Base-by-base conservation (phyloP, 495 filamentous ascomycete genomes). In the Terfezia boudieri region DNA sequence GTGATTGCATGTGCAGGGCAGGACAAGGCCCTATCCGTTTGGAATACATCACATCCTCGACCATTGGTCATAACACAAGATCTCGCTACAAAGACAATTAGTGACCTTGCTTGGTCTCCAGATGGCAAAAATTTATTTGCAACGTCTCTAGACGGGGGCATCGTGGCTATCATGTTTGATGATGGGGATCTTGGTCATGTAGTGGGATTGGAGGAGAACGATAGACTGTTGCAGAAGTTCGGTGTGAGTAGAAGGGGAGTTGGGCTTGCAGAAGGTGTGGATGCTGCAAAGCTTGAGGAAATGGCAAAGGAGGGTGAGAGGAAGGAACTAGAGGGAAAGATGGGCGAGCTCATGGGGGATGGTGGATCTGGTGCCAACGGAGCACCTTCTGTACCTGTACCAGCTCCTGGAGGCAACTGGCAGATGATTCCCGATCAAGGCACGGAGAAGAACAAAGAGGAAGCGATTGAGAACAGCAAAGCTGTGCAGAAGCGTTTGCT, bases 261-360 rank as follows among this genome's bases (percentile, higher is more conserved):
- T 60, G 92, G 87, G 4, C 81, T 94, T 38, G 76, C 89, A 16
- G 90, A 99, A 65, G 87, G 88, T 41, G 80, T 88, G 0, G 84
- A 93, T 58, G 84, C 83, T 2, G 69, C 95, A 50, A 72, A 82
- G 11, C 71, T 99, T 0, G 90, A 99, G 64, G 88, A 94, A 60
- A 81, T 80, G 60, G 94, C 87, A 67, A 93, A 89, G 62, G 84
- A 80, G 37, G 89, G 80, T 0, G 90, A 99, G 66, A 68, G 88
- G 57, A 84, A 81, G 57, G 86, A 80, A 16, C 87, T 88, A 0
- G 83, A 96, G 69, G 89, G 86, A 8, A 75, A 89, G 57, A 99
- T 99, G 90, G 92, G 90, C 12, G 88, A 87, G 20, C 67, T 98
- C 53, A 98, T 98, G 92, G 90, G 90, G 37, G 92, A 94, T 67